Base-by-base conservation (phyloP, 108 stramenopile genomes). In the Cafeteria roenbergensis region DNA sequence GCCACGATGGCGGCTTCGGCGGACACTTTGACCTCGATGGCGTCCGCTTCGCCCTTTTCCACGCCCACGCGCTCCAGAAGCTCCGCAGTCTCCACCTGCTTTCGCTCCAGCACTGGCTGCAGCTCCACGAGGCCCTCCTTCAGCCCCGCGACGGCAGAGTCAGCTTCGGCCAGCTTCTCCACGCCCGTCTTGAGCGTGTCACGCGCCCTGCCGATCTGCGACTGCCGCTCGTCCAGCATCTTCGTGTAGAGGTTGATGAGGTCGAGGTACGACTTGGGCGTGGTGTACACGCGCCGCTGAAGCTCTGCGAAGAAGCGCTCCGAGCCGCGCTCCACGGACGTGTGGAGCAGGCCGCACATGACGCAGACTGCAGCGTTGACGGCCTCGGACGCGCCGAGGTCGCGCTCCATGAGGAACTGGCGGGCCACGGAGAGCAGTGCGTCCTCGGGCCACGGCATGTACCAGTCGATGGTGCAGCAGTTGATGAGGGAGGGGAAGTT, bases 201-300 rank as follows among this genome's bases (percentile, higher is more conserved):
- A 30, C 62, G 58, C 66, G 78, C 73, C 34, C 51, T 52, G 17
- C 77, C 72, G 17, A 84, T 68, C 1, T 36, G 51, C 1, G 37
- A 68, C 57, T 78, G 83, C 55, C 73, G 63, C 54, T 63, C 48
- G 14, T 55, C 64, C 3, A 85, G 72, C 76, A 73, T 72, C 22
- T 26, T 38, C 34, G 62, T 74, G 71, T 82, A 85, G 55, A 80
- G 67, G 59, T 70, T 67, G 62, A 85, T 81, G n/a, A 85, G 75
- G 63, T 85, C 84, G 17, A 85, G 75, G 76, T 82, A 85, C 0
- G 61, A 63, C 78, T 85, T 85, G 51, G 84, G 84, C 34, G 84
- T 85, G 26, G 84, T 85, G 78, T 85, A 85, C 3, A 83, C 78
- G 0, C 67, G 60, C 6, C 84, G 55, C 25, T 76, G 59, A 17